Evolutionary conservation across 768 basidiomycete species (phyloP).

Genomic region (Ramaria sp.): DNA sequence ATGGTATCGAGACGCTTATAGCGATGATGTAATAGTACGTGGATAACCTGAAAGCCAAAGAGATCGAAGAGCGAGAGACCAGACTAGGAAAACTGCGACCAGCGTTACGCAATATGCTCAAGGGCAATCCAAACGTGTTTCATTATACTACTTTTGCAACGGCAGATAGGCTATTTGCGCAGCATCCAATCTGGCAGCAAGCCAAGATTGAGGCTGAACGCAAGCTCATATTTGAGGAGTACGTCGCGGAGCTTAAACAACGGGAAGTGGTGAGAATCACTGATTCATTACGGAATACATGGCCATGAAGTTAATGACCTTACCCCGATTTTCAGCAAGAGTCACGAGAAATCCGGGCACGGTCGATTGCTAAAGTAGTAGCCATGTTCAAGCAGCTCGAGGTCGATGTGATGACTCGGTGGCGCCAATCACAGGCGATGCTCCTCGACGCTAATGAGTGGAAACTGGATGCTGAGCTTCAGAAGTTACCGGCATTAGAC

Average conservation of each 20-base stretch:
- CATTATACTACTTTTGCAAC: conserved; percentile 87
- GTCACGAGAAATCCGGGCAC: conserved; percentile 60
- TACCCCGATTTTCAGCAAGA: conserved; percentile 46
- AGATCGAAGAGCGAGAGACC: conserved; percentile 78
- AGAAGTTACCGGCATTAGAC: conserved; percentile 79
- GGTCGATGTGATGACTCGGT: conserved; percentile 89
- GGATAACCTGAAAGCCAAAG: conserved; percentile 63
- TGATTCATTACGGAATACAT: conserved; percentile 1
- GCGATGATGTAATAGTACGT: conserved; percentile 48
- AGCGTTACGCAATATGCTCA: conserved; percentile 76
- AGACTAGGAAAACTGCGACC: conserved; percentile 81
- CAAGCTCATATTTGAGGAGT: conserved; percentile 84
- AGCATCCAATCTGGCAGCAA: conserved; percentile 88
- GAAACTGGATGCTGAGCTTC: conserved; percentile 65
- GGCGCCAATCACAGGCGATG: conserved; percentile 74
- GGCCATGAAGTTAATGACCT: conserved; percentile 4
- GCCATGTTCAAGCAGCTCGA: conserved; percentile 76
- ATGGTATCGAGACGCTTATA: conserved; percentile 3
- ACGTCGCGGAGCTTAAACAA: conserved; percentile 73
- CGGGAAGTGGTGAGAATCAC: conserved; percentile 68
- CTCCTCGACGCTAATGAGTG: conserved; percentile 73
- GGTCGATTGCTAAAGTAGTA: conserved; percentile 77
- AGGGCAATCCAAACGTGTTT: conserved; percentile 78
- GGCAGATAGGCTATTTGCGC: conserved; percentile 75
- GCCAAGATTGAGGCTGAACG: conserved; percentile 80